Percentiles rank a stretch among this genome's conserved stretches.
phyloP scores from a whole-genome alignment of 2,329 filamentous ascomycete species.

The Aspergillus amoenus region DNA sequence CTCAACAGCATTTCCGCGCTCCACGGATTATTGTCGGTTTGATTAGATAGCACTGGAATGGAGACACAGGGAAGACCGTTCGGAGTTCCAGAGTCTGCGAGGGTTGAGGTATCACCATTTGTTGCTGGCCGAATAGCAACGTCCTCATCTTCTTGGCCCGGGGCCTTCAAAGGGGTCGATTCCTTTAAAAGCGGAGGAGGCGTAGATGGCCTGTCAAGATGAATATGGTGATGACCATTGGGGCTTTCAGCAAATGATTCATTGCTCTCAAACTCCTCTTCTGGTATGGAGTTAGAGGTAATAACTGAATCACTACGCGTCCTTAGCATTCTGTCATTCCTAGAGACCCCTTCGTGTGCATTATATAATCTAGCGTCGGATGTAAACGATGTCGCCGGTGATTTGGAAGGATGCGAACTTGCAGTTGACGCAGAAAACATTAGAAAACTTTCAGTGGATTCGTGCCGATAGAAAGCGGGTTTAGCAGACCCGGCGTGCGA shows the following conservation, averaged over 20 bases:
- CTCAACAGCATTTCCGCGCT: conserved; percentile 38
- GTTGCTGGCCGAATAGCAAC: neutral
- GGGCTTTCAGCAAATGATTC: conserved; percentile 27
- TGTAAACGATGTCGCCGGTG: conserved; percentile 52
- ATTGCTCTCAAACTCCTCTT: conserved; percentile 22
- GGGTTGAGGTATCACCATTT: conserved; percentile 1
- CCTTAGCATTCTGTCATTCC: conserved; percentile 1
- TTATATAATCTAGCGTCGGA: conserved; percentile 30
- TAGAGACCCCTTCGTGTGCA: conserved; percentile 11
- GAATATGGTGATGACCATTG: conserved; percentile 25
- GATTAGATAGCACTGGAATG: conserved; percentile 34
- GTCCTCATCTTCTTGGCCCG: conserved; percentile 9
- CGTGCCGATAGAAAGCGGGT: conserved; percentile 49
- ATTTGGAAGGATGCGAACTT: conserved; percentile 54
- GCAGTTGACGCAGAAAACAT: conserved; percentile 65
- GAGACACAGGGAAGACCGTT: conserved; percentile 24
- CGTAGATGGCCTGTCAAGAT: conserved; percentile 47
- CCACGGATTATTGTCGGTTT: conserved; percentile 38
- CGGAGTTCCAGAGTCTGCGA: conserved; percentile 12
- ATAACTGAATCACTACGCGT: conserved; percentile 12
- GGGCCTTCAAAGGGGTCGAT: conserved; percentile 28
- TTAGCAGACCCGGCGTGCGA: conserved; percentile 32
- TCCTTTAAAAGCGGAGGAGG: conserved; percentile 38
- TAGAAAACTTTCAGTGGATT: conserved; percentile 62
- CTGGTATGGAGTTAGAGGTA: conserved; percentile 12